Conservation (phyloP, 2,329 filamentous ascomycete species). For the Hypoxylon sp. region DNA sequence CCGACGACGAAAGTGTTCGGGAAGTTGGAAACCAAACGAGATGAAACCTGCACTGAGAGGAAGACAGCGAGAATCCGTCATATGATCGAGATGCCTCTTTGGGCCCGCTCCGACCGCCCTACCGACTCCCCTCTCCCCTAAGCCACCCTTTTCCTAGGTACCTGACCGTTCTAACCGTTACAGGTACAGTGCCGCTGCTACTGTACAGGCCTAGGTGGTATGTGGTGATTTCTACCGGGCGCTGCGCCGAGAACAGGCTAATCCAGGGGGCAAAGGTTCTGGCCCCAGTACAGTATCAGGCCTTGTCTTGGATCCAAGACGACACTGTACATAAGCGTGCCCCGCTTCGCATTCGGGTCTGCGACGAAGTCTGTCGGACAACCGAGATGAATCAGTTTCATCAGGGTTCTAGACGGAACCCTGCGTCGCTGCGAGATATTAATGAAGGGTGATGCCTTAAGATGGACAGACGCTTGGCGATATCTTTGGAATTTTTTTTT, state of each 20-base stretch:
- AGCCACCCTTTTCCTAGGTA: not conserved
- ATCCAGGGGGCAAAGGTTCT: conserved; percentile 12
- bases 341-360: conserved; percentile 23
- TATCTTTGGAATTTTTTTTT: not conserved
- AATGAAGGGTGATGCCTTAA: conserved; percentile 7
- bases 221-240: not conserved
- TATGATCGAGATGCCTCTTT: conserved; percentile 36
- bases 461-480: conserved; percentile 6
- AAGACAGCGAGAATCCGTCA: conserved; percentile 13
- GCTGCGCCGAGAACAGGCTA: conserved; percentile 14
- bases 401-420: conserved; percentile 32
- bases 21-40: not conserved
- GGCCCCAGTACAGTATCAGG: conserved; percentile 15
- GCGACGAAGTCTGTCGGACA: conserved; percentile 31
- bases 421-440: conserved; percentile 14
- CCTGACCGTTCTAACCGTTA: not conserved
- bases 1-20: not conserved
- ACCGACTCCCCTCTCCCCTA: not conserved
- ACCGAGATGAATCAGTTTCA: conserved; percentile 42
- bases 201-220: conserved; percentile 13
- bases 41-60: conserved; percentile 22
- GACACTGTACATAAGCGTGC: conserved; percentile 25
- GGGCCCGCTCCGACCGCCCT: conserved; percentile 5
- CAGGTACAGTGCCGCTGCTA: conserved; percentile 32
- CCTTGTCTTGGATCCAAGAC: not conserved